Evolutionary conservation across 1,284 basidiomycete genomes (phyloP), one percentile per base, ranked within the genome.

Genomic region (Ceratobasidium sp.): DNA sequence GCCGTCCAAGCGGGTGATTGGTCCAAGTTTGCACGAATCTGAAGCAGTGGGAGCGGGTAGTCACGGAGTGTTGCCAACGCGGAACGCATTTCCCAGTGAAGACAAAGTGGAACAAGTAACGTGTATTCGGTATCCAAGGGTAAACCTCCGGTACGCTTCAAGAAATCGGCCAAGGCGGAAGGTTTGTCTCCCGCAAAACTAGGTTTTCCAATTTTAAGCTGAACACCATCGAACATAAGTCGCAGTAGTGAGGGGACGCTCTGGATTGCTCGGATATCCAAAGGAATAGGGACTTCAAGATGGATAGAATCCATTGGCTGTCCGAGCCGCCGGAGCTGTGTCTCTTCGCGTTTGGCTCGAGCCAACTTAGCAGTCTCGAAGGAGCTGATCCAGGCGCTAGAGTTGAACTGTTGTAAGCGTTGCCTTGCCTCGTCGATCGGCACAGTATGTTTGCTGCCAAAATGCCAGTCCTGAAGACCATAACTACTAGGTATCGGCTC

Each of bases 41-140:
- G 87, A 23, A 93, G 83, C 75, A 94, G 82, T 7, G 93, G 93
- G 62, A 94, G 83, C 9, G 93, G 92, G 83, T 94, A 93, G 85
- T 98, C 96, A 57, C 97, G 92, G 26, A 97, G 87, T 3, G 89
- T 88, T 59, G 93, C 85, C 65, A 89, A 88, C 48, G 92, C 85
- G 38, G 91, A 90, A 1, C 88, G 87, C 79, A 96, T 87, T 12
- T 91, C 87, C 86, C 95, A 91, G 38, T 89, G 87, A 50, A 99
- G 84, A 82, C 96, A 92, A 81, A 98, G 85, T 0, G 97, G 97
- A 4, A 98, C 85, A 78, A 98, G 88, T 42, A 98, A 87, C 13
- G 94, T 93, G 83, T 93, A 98, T 80, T 90, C 82, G 0, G 92
- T 92, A 78, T 94, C 90, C 54, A 84, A 86, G 0, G 95, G 95